Conservation (phyloP, 257 asterid genomes). For the Solanum chiquidenum region DNA sequence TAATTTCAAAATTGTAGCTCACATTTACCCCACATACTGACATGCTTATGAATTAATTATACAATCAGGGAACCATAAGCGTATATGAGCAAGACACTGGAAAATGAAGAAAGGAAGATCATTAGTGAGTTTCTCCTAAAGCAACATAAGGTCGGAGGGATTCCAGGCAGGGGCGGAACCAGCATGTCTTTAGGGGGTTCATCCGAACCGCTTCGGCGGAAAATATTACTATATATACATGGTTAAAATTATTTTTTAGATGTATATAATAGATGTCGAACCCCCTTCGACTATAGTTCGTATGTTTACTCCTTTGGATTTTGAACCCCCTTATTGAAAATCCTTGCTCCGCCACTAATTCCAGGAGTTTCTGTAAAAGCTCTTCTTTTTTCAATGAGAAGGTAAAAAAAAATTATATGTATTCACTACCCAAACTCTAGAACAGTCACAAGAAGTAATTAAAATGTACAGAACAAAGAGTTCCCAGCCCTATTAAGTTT, state of each 20-base stretch:
- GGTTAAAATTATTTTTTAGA: too few species aligned
- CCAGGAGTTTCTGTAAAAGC: background rate
- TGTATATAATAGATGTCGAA: too few species aligned
- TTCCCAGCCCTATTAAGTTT: background rate
- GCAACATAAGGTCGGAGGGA: background rate
- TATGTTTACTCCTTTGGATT: too few species aligned
- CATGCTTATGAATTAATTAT: background rate
- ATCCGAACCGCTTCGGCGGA: too few species aligned
- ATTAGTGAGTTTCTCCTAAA: background rate
- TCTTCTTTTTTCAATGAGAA: background rate
- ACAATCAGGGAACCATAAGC: background rate
- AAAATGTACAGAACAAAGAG: background rate
- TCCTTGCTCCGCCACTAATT: background rate
- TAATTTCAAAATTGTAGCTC: background rate
- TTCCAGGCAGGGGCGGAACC: background rate
- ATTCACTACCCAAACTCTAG: background rate
- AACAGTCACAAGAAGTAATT: background rate
- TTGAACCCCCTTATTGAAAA: too few species aligned
- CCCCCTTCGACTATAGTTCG: too few species aligned
- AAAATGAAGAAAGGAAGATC: background rate
- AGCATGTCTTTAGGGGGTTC: too few species aligned
- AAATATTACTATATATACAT: too few species aligned
- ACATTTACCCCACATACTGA: background rate
- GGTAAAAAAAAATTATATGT: background rate
- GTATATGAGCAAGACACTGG: background rate